Evolutionary conservation across 2,329 filamentous ascomycete species (phyloP).

Genomic region (Colletotrichum cereale): DNA sequence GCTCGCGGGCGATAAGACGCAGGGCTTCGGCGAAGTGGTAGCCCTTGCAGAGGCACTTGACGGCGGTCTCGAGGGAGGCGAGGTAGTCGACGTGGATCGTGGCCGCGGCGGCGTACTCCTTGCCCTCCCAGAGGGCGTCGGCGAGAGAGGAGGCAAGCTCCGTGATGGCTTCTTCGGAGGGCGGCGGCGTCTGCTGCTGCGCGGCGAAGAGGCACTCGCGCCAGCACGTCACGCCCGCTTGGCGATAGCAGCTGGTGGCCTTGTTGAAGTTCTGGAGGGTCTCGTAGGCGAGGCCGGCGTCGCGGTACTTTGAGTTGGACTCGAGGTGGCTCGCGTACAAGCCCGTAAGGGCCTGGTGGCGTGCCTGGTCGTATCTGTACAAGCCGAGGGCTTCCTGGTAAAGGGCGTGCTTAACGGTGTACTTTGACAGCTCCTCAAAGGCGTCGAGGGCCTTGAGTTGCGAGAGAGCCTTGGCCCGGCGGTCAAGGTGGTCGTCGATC

Average conservation of each 20-base stretch:
- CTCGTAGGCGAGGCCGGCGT: conserved; percentile 92
- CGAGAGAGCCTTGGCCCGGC: conserved; percentile 79
- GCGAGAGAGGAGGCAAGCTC: conserved; percentile 81
- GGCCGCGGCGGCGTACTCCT: conserved; percentile 85
- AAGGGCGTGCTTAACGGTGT: conserved; percentile 82
- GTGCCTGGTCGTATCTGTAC: conserved; percentile 83
- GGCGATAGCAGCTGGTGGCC: conserved; percentile 86
- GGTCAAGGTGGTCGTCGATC: conserved; percentile 89
- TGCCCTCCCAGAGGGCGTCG: conserved; percentile 83
- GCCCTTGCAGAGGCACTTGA: conserved; percentile 86
- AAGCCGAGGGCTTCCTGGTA: conserved; percentile 83
- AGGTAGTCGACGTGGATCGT: conserved; percentile 87
- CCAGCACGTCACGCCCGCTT: conserved; percentile 83
- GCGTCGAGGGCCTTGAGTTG: conserved; percentile 80
- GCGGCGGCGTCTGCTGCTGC: conserved; percentile 71
- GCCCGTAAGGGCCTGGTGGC: conserved; percentile 76
- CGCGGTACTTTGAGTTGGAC: conserved; percentile 80
- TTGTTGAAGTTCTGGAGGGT: conserved; percentile 80
- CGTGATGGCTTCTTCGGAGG: conserved; percentile 70
- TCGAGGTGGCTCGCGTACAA: conserved; percentile 86
- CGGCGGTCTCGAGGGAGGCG: conserved; percentile 75
- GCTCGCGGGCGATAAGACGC: conserved; percentile 75
- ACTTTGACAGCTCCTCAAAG: conserved; percentile 83
- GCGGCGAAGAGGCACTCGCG: conserved; percentile 89
- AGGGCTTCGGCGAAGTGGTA: conserved; percentile 92